Base-by-base conservation (phyloP, 805 yeast species). In the Millerago galiae region DNA sequence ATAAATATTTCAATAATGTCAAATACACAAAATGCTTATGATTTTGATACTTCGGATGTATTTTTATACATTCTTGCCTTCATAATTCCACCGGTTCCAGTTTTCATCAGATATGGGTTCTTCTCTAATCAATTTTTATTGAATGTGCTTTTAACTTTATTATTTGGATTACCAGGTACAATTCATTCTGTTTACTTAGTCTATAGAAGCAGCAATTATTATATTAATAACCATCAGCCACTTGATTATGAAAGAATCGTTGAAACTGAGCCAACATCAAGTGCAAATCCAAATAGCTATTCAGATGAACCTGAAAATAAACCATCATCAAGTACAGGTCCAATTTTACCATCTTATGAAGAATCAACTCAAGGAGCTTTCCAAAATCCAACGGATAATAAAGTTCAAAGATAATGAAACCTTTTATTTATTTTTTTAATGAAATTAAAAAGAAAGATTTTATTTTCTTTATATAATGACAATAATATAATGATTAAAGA, bases 141-240 rank as follows among this genome's bases (percentile, higher is more conserved):
- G 55, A 83, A 83, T 64, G 63, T 83, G 37, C 54, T 85, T 34
- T 71, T 86, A 55, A 80, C 90, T 17, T 60, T 79, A 48, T 70
- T 86, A 45, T 93, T 90, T 33, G 84, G 79, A 63, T 64, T 85
- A 49, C 95, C 95, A 3, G 95, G 86, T 45, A 71, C 80, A 40
- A 57, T 81, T 13, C 87, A 81, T 53, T 81, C 87, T 5, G 63
- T 81, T 38, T 81, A 75, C 14, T 15, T 38, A 15, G 24, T 35
- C 2, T 42, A 42, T 24, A 38, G 14, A 24, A 38, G 42, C 4
- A 38, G 42, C 8, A 38, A 38, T 10, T 25, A 16, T 5, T 38
- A 35, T 10, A 5, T 8, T 18, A 11, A 34, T 18, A 27, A 26
- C 8, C 27, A 38, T 13, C 28, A 15, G 2, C 27, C 31, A 2